Base-by-base conservation (phyloP, 2,329 filamentous ascomycete species). In the Colletotrichum sp. region DNA sequence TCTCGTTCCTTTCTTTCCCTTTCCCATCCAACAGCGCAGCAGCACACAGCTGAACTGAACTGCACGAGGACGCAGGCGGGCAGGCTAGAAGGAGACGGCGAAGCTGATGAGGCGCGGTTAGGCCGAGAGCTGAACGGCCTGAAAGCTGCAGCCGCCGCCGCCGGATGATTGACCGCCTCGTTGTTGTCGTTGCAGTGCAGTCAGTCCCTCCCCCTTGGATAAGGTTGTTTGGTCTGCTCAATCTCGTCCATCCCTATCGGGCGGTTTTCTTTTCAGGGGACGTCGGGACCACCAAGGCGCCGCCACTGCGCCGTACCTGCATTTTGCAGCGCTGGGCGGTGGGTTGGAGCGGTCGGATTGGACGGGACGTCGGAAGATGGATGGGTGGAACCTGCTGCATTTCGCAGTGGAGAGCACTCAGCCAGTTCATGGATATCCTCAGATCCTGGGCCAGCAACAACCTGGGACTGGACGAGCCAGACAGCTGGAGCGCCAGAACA, bases 191-290 rank as follows among this genome's bases (percentile, higher is more conserved):
- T 52, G 34, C 30, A 49, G 44, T 30, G 34, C 34, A 15, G 22
- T 71, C 34, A 39, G 36, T 39, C 36, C 55, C 22, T 27, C 16
- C 57, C 32, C 29, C 32, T 52, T 52, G 55, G 71, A 57, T 76
- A 72, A 72, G 73, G 73, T 76, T 72, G 73, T 73, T 69, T 73
- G 59, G 68, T 34, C 36, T 52, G 25, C 55, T 36, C 25, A 44
- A 44, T 13, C n/a, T 22, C n/a, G 44, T 52, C n/a, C 44, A 52
- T 52, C 55, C 27, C 55, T 63, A 63, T 63, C 59, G 59, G 19
- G 27, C 29, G 25, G 29, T 13, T 25, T 49, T 29, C 62, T 61
- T 32, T 49, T n/a, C 34, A 25, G 59, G 11, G 32, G 63, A n/a
- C 44, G 36, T 30, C 22, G 62, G 63, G 63, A 39, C 16, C 44